phyloP scores from a whole-genome alignment of 306 rosid genomes.

The Senna siamea region DNA sequence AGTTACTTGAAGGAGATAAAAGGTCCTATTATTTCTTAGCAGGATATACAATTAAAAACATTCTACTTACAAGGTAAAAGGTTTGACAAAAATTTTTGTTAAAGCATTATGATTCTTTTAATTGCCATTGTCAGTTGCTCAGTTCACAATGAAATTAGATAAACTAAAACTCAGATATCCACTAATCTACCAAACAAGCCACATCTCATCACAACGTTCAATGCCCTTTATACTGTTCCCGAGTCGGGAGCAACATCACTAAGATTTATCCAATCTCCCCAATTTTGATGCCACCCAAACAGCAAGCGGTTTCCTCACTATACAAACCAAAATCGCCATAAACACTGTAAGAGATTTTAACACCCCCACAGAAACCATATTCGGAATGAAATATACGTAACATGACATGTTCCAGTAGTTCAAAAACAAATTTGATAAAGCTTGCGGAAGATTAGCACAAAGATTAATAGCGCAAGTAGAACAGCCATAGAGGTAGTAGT shows the following conservation, averaged over 20 bases:
- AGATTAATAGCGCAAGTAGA: not conserved
- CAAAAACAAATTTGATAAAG: not conserved
- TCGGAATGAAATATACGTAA: not conserved
- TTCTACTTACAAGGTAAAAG: not conserved
- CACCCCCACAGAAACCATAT: not conserved
- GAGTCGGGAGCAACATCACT: no score
- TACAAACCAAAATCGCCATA: not conserved
- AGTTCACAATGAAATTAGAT: not conserved
- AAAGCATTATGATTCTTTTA: no score
- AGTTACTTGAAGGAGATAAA: not conserved
- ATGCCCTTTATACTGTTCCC: no score
- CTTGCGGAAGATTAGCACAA: no score
- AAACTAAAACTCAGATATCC: not conserved
- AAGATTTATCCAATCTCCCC: not conserved
- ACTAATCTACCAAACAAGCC: not conserved
- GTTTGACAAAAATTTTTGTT: no score
- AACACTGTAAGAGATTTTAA: no score
- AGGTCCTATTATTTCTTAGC: not conserved
- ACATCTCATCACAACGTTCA: not conserved
- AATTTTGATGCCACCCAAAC: not conserved
- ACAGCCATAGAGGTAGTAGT: no score
- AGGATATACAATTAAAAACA: not conserved
- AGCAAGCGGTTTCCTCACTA: not conserved
- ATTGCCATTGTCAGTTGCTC: no score
- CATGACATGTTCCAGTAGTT: no score